A percentile compares a stretch with the other conserved stretches of the same genome.
Evolutionary conservation across 176 grass and related monocot genomes (phyloP).

Genomic region (Cenchrus americanus): DNA sequence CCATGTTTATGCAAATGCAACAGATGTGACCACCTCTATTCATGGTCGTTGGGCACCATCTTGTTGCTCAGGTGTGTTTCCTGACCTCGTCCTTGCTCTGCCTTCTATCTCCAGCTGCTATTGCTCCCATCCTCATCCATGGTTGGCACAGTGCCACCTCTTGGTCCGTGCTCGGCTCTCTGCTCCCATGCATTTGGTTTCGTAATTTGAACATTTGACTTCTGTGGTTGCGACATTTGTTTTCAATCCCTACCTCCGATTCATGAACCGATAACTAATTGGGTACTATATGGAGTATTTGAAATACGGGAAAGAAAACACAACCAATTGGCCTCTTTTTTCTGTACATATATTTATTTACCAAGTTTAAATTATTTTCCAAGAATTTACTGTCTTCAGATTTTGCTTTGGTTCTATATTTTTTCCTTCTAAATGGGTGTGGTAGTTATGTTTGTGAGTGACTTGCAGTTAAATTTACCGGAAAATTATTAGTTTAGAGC

Average conservation of each 20-base stretch:
- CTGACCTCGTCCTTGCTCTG: background rate
- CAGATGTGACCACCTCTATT: background rate
- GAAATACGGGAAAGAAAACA: too few relatives aligned
- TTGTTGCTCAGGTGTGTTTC: background rate
- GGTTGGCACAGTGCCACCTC: too few relatives aligned
- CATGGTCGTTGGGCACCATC: background rate
- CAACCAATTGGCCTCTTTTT: background rate
- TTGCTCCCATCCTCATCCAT: too few relatives aligned
- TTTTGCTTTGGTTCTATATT: background rate
- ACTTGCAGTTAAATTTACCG: background rate
- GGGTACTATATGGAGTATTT: too few relatives aligned
- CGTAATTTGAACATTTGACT: too few relatives aligned
- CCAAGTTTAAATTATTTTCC: background rate
- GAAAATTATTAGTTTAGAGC: background rate
- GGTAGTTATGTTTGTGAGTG: background rate
- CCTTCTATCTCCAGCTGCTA: too few relatives aligned
- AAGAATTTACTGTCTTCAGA: background rate
- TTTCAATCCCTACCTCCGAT: too few relatives aligned
- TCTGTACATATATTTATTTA: background rate
- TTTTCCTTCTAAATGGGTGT: background rate
- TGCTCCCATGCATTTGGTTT: too few relatives aligned
- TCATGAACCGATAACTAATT: too few relatives aligned
- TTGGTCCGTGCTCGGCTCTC: too few relatives aligned
- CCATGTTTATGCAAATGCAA: slow-evolving; percentile 22
- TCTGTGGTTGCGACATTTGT: too few relatives aligned